A percentile compares a stretch with the other conserved stretches of the same genome.
These are phyloP conservation scores for Brassica juncea DNA, from an alignment of 345 rosid genomes.

Conservation along the genomic window DNA sequence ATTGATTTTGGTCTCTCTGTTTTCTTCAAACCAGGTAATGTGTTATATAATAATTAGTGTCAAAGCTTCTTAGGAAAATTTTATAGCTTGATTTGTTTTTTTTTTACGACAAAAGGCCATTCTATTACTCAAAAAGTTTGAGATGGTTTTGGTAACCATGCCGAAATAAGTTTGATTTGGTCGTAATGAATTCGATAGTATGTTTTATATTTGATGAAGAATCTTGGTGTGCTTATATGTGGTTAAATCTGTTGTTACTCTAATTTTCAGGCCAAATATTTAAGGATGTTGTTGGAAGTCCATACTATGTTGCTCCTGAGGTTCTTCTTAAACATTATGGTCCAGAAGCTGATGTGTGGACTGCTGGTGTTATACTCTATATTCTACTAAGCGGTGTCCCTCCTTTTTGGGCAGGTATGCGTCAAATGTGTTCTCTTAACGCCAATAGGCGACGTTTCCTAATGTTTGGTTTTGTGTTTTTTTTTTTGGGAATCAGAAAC, in stretches of 20 bases:
- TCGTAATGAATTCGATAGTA: neutral
- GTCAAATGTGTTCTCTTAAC: neutral
- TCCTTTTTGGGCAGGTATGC: constrained; percentile 97
- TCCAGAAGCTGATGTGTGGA: constrained; percentile 99
- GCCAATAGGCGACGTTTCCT: neutral
- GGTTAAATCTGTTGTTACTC: neutral
- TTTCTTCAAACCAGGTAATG: constrained; percentile 93
- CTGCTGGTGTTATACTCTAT: constrained; percentile 94
- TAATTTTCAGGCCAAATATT: constrained; percentile 66
- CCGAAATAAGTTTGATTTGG: neutral
- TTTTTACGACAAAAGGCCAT: too few relatives aligned
- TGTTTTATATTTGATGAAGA: neutral
- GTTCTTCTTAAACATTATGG: constrained; percentile 92
- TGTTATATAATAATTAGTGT: neutral
- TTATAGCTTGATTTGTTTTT: neutral
- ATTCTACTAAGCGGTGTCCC: constrained; percentile 97
- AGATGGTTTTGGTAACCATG: too few relatives aligned
- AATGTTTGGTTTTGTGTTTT: constrained; percentile 18
- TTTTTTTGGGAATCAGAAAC: constrained; percentile 56
- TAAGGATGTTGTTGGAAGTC: constrained; percentile 97
- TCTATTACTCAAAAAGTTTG: too few relatives aligned
- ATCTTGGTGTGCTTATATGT: neutral
- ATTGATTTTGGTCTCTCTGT: constrained; percentile 99
- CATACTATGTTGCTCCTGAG: constrained; percentile 98
- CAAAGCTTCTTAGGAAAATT: neutral